Conservation (phyloP, 2,329 filamentous ascomycete genomes). For the Sarocladiaceae sp. region DNA sequence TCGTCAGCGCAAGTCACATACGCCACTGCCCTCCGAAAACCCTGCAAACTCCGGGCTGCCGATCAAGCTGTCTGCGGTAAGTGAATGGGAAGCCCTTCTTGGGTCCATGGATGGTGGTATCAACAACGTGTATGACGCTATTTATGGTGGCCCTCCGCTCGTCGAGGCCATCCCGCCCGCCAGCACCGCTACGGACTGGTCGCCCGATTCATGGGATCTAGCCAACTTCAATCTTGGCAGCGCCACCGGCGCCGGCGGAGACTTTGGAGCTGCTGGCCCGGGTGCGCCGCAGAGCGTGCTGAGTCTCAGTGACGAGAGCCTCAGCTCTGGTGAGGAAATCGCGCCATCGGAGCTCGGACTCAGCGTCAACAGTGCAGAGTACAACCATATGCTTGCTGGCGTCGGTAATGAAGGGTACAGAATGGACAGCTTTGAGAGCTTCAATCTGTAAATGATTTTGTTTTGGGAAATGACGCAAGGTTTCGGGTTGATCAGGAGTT, state of each 20-base stretch:
- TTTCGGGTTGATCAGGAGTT: background rate
- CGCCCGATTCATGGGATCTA: slow-evolving; percentile 52
- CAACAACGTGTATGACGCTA: slow-evolving; percentile 78
- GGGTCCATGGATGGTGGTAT: slow-evolving; percentile 73
- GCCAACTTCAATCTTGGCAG: slow-evolving; percentile 39
- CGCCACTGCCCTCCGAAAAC: slow-evolving; percentile 14
- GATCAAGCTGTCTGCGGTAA: background rate
- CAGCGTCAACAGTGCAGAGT: slow-evolving; percentile 30
- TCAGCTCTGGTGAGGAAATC: slow-evolving; percentile 49
- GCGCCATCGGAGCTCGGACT: slow-evolving; percentile 39
- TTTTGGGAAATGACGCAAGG: background rate
- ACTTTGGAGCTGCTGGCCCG: slow-evolving; percentile 28
- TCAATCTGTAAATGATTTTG: background rate
- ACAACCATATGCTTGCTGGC: slow-evolving; percentile 11
- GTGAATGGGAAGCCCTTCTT: slow-evolving; percentile 68
- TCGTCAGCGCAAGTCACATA: slow-evolving; percentile 16
- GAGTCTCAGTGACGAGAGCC: slow-evolving; percentile 51
- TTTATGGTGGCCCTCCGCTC: slow-evolving; percentile 59
- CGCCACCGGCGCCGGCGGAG: slow-evolving; percentile 23
- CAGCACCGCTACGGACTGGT: slow-evolving; percentile 39
- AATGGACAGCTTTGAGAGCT: background rate
- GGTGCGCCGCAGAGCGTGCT: slow-evolving; percentile 44
- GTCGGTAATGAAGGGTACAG: background rate
- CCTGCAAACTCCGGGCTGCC: slow-evolving; percentile 1
- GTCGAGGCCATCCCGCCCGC: background rate